phyloP scores from a whole-genome alignment of 306 rosid species.

The Senna tora region DNA sequence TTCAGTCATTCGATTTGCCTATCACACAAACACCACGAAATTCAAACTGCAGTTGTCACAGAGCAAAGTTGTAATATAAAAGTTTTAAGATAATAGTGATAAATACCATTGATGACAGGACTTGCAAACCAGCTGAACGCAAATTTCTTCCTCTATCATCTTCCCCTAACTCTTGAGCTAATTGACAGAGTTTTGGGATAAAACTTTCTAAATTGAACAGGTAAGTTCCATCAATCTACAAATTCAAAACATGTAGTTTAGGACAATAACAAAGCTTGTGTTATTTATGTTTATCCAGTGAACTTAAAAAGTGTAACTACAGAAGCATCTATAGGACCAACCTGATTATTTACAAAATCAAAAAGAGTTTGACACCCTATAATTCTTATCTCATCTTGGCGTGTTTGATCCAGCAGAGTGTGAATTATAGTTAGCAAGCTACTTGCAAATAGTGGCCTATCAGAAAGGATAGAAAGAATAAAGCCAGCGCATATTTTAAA shows the following conservation, averaged over 20 bases:
- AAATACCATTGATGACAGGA: conserved; percentile 90
- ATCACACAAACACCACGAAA: conserved; percentile 5
- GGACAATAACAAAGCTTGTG: conserved; percentile 14
- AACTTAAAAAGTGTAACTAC: conserved; percentile 13
- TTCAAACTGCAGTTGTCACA: conserved; percentile 20
- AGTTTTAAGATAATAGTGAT: conserved; percentile 27
- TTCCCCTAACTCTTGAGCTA: conserved; percentile 82
- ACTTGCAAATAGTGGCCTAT: conserved; percentile 89
- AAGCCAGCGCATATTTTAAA: conserved; percentile 13
- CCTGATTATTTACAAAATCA: conserved; percentile 94
- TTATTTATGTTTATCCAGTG: conserved; percentile 19
- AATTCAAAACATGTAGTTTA: conserved; percentile 31
- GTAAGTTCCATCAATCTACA: conserved; percentile 78
- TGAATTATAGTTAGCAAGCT: conserved; percentile 88
- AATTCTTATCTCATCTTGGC: conserved; percentile 84
- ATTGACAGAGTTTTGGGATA: conserved; percentile 81
- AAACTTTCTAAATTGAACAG: conserved; percentile 81
- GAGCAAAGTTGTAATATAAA: conserved; percentile 17
- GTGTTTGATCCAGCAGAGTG: conserved; percentile 84
- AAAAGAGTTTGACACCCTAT: conserved; percentile 86
- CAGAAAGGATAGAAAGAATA: conserved; percentile 39
- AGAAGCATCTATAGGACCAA: conserved; percentile 38
- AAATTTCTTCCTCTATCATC: conserved; percentile 59
- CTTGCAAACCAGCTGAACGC: conserved; percentile 75
- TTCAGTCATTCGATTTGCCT: not conserved